phyloP scores from a whole-genome alignment of 1,284 basidiomycete genomes.

The Trichosporon asahii region DNA sequence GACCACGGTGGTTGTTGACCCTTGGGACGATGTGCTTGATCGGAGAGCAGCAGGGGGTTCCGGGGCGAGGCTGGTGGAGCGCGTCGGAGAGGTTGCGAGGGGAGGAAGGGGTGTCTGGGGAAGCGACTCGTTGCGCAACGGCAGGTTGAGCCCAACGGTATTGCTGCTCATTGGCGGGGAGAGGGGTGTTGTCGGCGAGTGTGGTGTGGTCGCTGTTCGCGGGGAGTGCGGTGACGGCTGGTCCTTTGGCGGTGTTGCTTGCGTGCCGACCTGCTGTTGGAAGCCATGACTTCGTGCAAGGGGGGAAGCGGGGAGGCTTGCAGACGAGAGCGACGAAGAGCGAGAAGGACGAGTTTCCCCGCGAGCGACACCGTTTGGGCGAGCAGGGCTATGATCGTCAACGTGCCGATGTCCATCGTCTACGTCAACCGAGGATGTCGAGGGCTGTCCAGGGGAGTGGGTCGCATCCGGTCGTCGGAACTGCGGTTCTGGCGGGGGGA shows the following conservation, averaged over 20 bases:
- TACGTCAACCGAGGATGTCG: constrained; percentile 1
- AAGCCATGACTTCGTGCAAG: not conserved
- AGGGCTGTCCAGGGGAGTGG: not conserved
- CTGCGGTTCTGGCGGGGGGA: not conserved
- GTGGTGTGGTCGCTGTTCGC: not conserved
- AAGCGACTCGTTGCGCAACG: not conserved
- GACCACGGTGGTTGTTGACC: not conserved
- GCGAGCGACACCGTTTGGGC: constrained; percentile 4
- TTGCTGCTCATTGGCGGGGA: not conserved
- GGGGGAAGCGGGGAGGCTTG: not conserved
- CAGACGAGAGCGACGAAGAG: constrained; percentile 2
- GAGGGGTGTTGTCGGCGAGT: not conserved
- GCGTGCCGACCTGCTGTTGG: not conserved
- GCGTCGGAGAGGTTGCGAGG: not conserved
- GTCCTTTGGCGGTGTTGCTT: not conserved
- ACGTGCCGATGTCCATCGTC: constrained; percentile 1
- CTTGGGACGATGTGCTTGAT: constrained; percentile 1
- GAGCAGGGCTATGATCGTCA: constrained; percentile 7
- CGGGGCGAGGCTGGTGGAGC: not conserved
- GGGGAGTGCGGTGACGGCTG: not conserved
- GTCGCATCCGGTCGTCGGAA: constrained; percentile 6
- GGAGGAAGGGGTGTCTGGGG: not conserved
- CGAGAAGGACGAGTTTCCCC: constrained; percentile 6
- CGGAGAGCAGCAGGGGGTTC: not conserved
- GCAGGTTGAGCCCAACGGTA: not conserved